A percentile compares a stretch with the other conserved stretches of the same genome.
Evolutionary conservation across 208 protist genomes (phyloP).

Genomic region (Strigomonas galati): DNA sequence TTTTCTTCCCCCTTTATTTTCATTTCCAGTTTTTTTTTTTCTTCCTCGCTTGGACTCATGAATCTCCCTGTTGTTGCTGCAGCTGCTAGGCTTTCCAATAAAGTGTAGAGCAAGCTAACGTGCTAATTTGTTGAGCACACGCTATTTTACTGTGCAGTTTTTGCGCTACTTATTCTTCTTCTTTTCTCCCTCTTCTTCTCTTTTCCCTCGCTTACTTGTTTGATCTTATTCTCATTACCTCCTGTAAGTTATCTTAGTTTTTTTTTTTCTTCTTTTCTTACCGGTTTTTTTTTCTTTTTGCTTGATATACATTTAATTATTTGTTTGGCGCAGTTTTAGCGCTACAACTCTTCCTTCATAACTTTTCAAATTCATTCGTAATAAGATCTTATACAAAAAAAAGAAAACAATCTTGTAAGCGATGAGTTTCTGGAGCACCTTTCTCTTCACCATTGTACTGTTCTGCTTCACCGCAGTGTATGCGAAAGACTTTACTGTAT

Average conservation of each 20-base stretch:
- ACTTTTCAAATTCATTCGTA: neutral
- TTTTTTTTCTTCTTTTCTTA: constrained; percentile 9
- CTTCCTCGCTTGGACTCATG: neutral
- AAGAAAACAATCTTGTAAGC: too few species aligned
- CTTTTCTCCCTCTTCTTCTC: neutral
- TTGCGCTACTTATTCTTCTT: constrained; percentile 17
- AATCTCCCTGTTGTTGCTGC: neutral
- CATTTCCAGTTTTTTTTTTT: neutral
- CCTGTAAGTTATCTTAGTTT: constrained; percentile 7
- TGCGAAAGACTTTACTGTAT: constrained; percentile 4
- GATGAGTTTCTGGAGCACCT: too few species aligned
- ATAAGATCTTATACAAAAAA: neutral
- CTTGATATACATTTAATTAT: neutral
- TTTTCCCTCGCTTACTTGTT: constrained; percentile 11
- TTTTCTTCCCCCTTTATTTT: neutral
- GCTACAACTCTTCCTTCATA: neutral
- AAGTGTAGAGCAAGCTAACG: neutral
- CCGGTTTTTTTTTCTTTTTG: constrained; percentile 14
- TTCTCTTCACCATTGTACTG: neutral
- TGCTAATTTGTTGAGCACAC: neutral
- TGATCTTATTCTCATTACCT: neutral
- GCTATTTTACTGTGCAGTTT: constrained; percentile 1
- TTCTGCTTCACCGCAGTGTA: neutral
- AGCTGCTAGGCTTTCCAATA: neutral
- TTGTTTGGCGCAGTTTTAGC: too few species aligned